Evolutionary conservation across 768 basidiomycete genomes (phyloP), one percentile per base, ranked within the genome.

Genomic region (Trametes meyenii): DNA sequence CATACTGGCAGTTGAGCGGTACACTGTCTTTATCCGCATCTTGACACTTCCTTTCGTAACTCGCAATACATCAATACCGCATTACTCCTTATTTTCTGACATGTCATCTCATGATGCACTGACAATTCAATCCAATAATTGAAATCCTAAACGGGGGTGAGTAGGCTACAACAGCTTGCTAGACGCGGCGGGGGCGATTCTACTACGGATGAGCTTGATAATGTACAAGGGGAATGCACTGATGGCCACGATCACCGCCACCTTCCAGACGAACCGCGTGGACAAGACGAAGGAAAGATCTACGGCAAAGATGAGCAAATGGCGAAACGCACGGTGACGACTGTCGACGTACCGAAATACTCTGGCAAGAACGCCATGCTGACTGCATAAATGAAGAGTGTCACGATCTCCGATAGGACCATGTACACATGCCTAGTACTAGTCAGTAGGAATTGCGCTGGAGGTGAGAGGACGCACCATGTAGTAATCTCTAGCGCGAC

Each of bases 401-500:
- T 98, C 36, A 88, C 89, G 38, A 98, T 78, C 72, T 97, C 94
- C 1, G 93, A 89, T 42, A 96, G 78, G 54, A 96, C 83, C 96
- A 98, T 98, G 75, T 97, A 97, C 4, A 86, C 69, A 75, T 99
- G 97, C 94, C 93, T 95, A 60, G 7, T 21, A 21, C 12, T 7
- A 63, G 40, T 48, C 16, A 26, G 54, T n/a, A 23, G 26, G 23
- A 52, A 26, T 53, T 55, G 8, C 16, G 42, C 40, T 48, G 17
- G 5, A 12, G 10, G 17, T 2, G n/a, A 11, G 4, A 21, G 19
- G 13, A 50, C 66, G 12, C 21, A 93, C 96, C 96, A 99, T 63
- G 93, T 98, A 3, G 96, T 98, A 61, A 98, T 95, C 75, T 98
- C 96, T 67, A 98, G 75, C 2, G 96, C 95, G 48, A 98, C 97